These are phyloP conservation scores for Rosa persica DNA, from an alignment of 306 rosid genomes.

Conservation along the genomic window DNA sequence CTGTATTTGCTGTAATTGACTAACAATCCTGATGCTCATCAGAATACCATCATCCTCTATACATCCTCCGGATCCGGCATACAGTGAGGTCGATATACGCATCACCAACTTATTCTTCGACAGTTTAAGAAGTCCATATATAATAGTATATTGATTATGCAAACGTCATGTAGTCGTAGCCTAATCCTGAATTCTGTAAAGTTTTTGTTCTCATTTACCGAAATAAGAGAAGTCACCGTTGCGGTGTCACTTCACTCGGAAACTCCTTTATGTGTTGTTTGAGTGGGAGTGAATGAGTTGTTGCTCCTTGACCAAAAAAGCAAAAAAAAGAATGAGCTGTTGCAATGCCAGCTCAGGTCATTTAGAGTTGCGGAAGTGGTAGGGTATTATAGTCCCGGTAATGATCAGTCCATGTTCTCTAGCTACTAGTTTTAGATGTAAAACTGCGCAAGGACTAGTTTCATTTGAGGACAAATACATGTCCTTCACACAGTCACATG, in stretches of 20 bases:
- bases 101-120: neutral
- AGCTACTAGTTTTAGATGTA: neutral
- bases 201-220: neutral
- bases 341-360: constrained; percentile 10
- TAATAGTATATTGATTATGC: neutral
- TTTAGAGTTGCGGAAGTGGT: neutral
- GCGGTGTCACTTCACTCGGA: neutral
- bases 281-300: neutral
- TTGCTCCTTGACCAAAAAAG: too few relatives aligned
- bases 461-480: neutral
- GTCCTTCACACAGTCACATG: neutral
- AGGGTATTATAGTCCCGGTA: neutral
- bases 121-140: neutral
- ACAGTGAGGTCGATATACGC: too few relatives aligned
- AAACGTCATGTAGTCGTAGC: neutral
- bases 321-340: neutral
- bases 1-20: neutral
- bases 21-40: neutral
- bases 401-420: neutral
- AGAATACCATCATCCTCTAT: neutral
- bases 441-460: neutral
- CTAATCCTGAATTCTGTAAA: neutral
- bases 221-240: neutral
- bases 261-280: neutral
- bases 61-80: too few relatives aligned